Conservation (phyloP, 2,329 filamentous ascomycete genomes). For the Colletotrichum orbiculare region DNA sequence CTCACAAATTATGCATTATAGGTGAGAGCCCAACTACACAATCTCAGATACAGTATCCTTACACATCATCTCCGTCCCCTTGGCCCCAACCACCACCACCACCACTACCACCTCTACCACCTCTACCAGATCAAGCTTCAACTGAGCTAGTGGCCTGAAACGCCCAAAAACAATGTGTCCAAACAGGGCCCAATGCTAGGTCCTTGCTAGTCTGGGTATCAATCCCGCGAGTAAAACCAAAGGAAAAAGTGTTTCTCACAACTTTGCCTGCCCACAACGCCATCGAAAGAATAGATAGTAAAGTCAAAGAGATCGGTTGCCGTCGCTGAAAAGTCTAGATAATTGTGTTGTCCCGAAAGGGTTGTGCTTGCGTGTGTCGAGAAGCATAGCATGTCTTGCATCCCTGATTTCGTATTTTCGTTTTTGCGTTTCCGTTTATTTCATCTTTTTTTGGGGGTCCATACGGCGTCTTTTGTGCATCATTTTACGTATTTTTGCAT, state of each 20-base stretch:
- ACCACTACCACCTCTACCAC: background rate
- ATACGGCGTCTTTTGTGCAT: background rate
- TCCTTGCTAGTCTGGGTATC: slow-evolving; percentile 34
- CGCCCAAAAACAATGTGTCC: slow-evolving; percentile 13
- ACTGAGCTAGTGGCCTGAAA: slow-evolving; percentile 6
- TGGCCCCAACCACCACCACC: background rate
- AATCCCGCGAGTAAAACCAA: slow-evolving; percentile 20
- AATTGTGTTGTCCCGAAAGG: too few species aligned
- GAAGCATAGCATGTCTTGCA: background rate
- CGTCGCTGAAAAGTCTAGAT: slow-evolving; percentile 10
- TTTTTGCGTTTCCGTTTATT: slow-evolving; percentile 6
- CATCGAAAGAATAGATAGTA: slow-evolving; percentile 1
- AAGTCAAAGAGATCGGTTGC: slow-evolving; percentile 17
- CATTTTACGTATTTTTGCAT: slow-evolving; percentile 5
- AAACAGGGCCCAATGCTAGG: background rate
- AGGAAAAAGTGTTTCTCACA: background rate
- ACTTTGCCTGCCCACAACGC: slow-evolving; percentile 14
- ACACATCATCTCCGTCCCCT: background rate
- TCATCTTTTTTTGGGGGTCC: slow-evolving; percentile 19
- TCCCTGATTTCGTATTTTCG: slow-evolving; percentile 23
- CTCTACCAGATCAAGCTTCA: background rate
- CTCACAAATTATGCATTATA: slow-evolving; percentile 31
- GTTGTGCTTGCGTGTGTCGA: background rate
- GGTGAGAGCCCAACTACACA: slow-evolving; percentile 13
- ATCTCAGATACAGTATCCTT: slow-evolving; percentile 18